Evolutionary conservation across 495 filamentous ascomycete species (phyloP), one percentile per base, ranked within the genome.

Genomic region (Paragyromitra xinjiangensis): DNA sequence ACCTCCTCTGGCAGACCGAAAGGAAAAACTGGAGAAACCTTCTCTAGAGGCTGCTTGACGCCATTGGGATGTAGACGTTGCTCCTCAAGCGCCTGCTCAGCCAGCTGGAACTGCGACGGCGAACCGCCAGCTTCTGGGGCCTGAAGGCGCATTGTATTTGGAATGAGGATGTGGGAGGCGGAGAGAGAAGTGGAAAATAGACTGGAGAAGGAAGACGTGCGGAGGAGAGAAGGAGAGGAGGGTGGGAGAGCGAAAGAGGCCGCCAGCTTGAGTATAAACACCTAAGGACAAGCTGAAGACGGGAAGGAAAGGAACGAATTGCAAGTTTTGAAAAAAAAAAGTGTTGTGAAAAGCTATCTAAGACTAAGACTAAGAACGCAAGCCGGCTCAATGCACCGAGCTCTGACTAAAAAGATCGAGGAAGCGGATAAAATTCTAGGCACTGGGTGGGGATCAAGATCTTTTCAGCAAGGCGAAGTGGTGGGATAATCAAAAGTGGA

Each of bases 11-110:
- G 86, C 73, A 78, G 90, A 87, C 59, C 89, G 88, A 81, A 93
- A 90, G 16, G 91, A 89, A 48, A 92, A 83, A 75, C 85, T 88
- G 61, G 88, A 5, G 88, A 90, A 75, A 84, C 81, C 77, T 83
- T 84, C 37, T 79, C 83, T 69, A 84, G 24, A 26, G 81, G 80
- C 5, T 59, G 22, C 24, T 76, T 62, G 34, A 72, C 48, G 56
- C 69, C 78, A 39, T 73, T 73, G 22, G 50, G 51, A 39, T 71
- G 64, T n/a, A 48, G 42, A 16, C 44, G 29, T 26, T 58, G 44
- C 45, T 77, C 80, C 22, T 65, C 51, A 48, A 81, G 71, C 8
- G 79, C 71, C 55, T 75, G 64, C 53, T 79, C 76, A 22, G 75
- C 76, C 6, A 73, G 44, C 65, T 80, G 73, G 63, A 73, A 71